Evolutionary conservation across 2,329 filamentous ascomycete species (phyloP), one percentile per base, ranked within the genome.

Genomic region (Epichloe uncinata): DNA sequence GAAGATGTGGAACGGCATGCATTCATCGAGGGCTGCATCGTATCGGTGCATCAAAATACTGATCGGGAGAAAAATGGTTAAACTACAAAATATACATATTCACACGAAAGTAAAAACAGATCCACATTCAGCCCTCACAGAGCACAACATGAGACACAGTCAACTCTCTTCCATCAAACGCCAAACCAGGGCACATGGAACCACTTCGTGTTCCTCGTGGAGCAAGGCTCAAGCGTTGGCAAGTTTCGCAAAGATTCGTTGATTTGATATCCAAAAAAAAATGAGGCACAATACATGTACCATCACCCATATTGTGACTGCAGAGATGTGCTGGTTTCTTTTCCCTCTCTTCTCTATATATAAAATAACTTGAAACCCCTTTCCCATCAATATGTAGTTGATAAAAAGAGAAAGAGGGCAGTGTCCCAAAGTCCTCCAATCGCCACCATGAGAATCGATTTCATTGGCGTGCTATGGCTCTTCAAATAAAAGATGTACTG

Each of bases 261-360:
- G 22, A 45, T 33, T 50, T 45, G 37, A 41, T 50, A 35, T 45
- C 36, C 42, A 40, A 44, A 40, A 45, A 40, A 44, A 40, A 45
- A 41, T 12, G 12, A 35, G 36, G 34, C 20, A 50, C n/a, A 15
- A 22, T 40, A 50, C 20, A 34, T 35, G 20, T 37, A 22, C 37
- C 34, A 2, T 13, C 15, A 43, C 8, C 37, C 37, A 35, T 30
- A 11, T 30, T 13, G 12, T 8, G 8, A 33, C 16, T 12, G 34
- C 34, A 41, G 30, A 34, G 42, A 45, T 18, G 33, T 45, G 15
- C 8, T n/a, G 26, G 37, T 16, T 50, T 26, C 43, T 22, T 36
- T 37, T 26, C 42, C 15, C 35, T 36, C 11, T 42, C 33, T 36
- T 33, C 33, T 34, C 33, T 36, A 4, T n/a, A 12, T 16, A 11